Evolutionary conservation across 108 stramenopile genomes (phyloP).

Genomic region (Nitzschia palea): DNA sequence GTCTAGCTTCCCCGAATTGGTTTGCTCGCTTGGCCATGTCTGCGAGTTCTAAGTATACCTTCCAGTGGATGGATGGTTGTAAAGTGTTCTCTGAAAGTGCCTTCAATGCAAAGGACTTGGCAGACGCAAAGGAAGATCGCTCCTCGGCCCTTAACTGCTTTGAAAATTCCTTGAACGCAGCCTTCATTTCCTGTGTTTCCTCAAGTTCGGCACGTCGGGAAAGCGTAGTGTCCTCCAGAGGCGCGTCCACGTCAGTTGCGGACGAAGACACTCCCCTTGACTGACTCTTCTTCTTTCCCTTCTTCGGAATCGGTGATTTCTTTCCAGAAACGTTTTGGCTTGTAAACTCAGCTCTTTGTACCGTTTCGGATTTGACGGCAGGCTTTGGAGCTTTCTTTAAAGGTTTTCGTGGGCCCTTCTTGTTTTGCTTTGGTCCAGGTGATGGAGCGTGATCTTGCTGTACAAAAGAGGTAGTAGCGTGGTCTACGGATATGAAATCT

Average conservation of each 20-base stretch:
- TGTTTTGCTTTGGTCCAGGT: not conserved
- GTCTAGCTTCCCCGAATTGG: conserved; percentile 67
- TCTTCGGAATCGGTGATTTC: conserved; percentile 9
- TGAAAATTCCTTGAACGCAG: conserved; percentile 73
- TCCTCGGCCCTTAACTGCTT: conserved; percentile 58
- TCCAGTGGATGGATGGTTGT: conserved; percentile 70
- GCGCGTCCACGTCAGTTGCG: too few species aligned
- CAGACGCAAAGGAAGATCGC: conserved; percentile 48
- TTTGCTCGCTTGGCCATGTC: conserved; percentile 82
- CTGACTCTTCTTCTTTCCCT: conserved; percentile 28
- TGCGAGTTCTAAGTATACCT: conserved; percentile 80
- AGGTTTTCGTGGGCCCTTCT: conserved; percentile 15
- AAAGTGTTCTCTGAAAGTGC: conserved; percentile 39
- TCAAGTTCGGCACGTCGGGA: conserved; percentile 49
- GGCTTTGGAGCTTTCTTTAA: not conserved
- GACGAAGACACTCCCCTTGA: too few species aligned
- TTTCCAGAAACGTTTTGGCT: not conserved
- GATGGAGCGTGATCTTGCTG: conserved; percentile 6
- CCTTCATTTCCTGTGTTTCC: conserved; percentile 49
- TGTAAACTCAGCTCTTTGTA: not conserved
- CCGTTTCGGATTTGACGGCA: not conserved
- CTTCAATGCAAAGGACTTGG: conserved; percentile 59
- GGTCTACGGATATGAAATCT: conserved; percentile 6
- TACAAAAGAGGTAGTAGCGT: not conserved
- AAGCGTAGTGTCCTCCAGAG: too few species aligned